Percentiles rank a stretch among this genome's conserved stretches.
These are phyloP conservation scores for Sanchytrium tribonematis DNA, from an alignment of 371 early-diverging fungal genomes.

Conservation along the genomic window DNA sequence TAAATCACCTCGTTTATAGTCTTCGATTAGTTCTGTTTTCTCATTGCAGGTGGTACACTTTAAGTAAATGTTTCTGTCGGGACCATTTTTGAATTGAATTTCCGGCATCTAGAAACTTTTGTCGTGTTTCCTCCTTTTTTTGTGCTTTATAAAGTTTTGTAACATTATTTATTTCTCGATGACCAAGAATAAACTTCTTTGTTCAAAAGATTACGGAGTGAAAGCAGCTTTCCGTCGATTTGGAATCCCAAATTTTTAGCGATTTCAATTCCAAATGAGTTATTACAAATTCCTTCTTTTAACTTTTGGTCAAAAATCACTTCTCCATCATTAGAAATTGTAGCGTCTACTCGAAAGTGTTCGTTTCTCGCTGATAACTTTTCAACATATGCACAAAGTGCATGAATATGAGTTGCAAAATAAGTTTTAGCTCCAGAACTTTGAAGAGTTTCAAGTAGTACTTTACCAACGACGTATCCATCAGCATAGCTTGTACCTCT, in stretches of 20 bases:
- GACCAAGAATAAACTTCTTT: too few species aligned
- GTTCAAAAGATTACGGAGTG: too few species aligned
- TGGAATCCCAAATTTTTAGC: neutral
- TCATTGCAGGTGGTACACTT: too few species aligned
- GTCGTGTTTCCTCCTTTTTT: too few species aligned
- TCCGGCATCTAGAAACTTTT: too few species aligned
- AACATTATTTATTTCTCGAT: too few species aligned
- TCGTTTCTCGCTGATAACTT: neutral
- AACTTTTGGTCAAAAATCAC: neutral
- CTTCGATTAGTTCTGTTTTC: too few species aligned
- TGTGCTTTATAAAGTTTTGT: too few species aligned
- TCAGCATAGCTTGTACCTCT: constrained; percentile 13
- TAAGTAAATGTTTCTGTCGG: too few species aligned
- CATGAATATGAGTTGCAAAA: neutral
- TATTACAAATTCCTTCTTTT: neutral
- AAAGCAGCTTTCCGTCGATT: too few species aligned
- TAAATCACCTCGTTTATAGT: too few species aligned
- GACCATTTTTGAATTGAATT: too few species aligned
- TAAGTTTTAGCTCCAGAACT: neutral
- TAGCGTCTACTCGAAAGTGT: neutral
- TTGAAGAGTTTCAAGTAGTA: neutral
- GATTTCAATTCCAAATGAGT: neutral
- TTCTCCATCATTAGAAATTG: neutral
- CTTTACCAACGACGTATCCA: neutral
- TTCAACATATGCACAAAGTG: neutral